A percentile compares a stretch with the other conserved stretches of the same genome.
Evolutionary conservation across 1,284 basidiomycete genomes (phyloP).

Genomic region (Veloboletus limbatus): DNA sequence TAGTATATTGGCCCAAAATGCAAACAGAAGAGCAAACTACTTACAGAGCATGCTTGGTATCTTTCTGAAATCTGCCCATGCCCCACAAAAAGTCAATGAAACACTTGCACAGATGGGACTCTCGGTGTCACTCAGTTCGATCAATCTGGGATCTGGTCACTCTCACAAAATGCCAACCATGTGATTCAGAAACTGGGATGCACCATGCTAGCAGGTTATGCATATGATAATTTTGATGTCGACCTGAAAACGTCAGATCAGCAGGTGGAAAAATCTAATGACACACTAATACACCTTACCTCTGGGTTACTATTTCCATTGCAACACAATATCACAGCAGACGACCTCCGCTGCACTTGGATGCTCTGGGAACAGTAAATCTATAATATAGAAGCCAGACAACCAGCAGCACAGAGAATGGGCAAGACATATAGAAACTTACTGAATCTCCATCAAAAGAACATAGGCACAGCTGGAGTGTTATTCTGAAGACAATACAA

Average conservation of each 20-base stretch:
- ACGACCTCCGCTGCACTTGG: background rate
- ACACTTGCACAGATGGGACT: conserved; percentile 1
- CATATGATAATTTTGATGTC: conserved; percentile 7
- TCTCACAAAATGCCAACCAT: background rate
- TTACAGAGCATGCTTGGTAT: conserved; percentile 7
- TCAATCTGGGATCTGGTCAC: background rate
- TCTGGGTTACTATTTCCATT: conserved; percentile 4
- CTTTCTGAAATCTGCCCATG: conserved; percentile 5
- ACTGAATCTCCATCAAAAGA: background rate
- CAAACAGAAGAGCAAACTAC: conserved; percentile 1
- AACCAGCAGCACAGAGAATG: background rate
- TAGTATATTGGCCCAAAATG: conserved; percentile 2
- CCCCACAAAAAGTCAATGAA: conserved; percentile 4
- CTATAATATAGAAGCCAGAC: background rate
- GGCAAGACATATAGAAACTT: background rate
- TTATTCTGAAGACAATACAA: background rate
- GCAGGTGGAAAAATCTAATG: background rate
- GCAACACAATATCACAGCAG: background rate
- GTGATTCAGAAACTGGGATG: background rate
- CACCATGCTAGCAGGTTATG: background rate
- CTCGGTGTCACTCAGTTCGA: background rate
- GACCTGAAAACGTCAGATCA: conserved; percentile 3
- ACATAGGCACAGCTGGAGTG: background rate
- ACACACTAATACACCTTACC: conserved; percentile 1
- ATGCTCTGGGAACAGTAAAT: background rate